phyloP scores from a whole-genome alignment of 2,329 filamentous ascomycete species.

The Immersiporthe knoxdaviesiana region DNA sequence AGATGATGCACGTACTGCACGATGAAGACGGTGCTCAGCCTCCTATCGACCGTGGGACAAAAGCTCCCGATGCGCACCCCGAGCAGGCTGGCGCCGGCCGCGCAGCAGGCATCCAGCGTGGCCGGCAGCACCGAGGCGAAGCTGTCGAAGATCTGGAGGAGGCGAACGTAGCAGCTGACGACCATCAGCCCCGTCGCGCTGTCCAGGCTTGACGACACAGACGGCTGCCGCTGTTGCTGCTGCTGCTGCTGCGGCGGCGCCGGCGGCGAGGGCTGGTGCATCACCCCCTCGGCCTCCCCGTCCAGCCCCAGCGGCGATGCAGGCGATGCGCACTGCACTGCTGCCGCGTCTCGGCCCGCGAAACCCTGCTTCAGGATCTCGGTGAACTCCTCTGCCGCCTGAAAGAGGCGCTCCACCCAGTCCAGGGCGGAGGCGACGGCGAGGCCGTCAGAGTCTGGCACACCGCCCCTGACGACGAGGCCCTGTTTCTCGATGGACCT shows the following conservation, averaged over 20 bases:
- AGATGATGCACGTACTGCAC: conserved; percentile 2
- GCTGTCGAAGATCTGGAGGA: conserved; percentile 11
- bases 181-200: conserved; percentile 12
- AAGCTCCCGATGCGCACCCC: conserved; percentile 12
- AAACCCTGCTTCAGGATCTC: conserved; percentile 10
- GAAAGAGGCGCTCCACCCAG: conserved; percentile 14
- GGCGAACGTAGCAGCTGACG: conserved; percentile 9
- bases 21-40: neutral
- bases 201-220: neutral
- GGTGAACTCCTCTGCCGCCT: conserved; percentile 1
- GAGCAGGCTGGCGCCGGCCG: neutral
- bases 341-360: neutral
- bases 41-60: conserved; percentile 9
- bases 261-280: neutral
- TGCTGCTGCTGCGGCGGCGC: no score
- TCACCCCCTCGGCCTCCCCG: neutral
- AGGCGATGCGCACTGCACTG: neutral
- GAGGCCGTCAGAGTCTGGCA: neutral
- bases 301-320: neutral
- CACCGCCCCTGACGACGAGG: neutral
- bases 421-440: neutral
- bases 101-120: neutral
- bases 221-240: no score
- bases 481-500: conserved; percentile 7
- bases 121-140: conserved; percentile 6